Percentiles rank a stretch among this genome's conserved stretches.
Evolutionary conservation across 345 rosid genomes (phyloP).

Genomic region (Salix arbutifolia): DNA sequence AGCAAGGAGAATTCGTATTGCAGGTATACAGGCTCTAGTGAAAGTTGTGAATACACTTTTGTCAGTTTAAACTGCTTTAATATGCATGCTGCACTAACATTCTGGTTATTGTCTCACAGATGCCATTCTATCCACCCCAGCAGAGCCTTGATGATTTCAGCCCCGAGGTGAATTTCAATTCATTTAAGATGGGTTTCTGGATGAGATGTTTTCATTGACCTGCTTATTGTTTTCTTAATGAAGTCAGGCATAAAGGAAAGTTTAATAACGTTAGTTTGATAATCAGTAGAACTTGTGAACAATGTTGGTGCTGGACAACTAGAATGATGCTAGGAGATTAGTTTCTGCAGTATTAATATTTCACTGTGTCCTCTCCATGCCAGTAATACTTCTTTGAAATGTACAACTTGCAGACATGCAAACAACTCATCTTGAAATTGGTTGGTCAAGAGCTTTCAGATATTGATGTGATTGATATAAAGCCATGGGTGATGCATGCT

Average conservation of each 20-base stretch:
- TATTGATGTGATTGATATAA: slow-evolving; percentile 65
- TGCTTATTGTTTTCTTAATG: neutral
- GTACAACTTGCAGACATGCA: slow-evolving; percentile 69
- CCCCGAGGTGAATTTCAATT: slow-evolving; percentile 46
- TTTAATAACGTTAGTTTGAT: neutral
- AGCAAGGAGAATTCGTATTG: slow-evolving; percentile 81
- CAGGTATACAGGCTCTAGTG: slow-evolving; percentile 49
- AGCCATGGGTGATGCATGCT: slow-evolving; percentile 99
- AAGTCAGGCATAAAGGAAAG: neutral
- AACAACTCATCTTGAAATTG: slow-evolving; percentile 67
- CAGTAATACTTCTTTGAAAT: slow-evolving; percentile 33
- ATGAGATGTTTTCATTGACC: neutral
- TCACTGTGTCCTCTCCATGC: slow-evolving; percentile 1
- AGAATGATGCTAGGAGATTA: neutral
- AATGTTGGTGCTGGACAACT: neutral
- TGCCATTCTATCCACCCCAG: slow-evolving; percentile 94
- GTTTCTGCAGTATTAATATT: neutral
- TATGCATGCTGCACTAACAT: neutral
- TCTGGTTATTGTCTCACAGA: slow-evolving; percentile 37
- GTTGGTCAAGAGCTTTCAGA: slow-evolving; percentile 84
- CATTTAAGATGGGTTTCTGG: slow-evolving; percentile 4
- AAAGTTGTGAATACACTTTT: neutral
- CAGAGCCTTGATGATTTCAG: slow-evolving; percentile 72
- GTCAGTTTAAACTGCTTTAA: slow-evolving; percentile 1
- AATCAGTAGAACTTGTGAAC: neutral